Conservation (phyloP, 768 basidiomycete species). For the Kwoniella mangroviensis region DNA sequence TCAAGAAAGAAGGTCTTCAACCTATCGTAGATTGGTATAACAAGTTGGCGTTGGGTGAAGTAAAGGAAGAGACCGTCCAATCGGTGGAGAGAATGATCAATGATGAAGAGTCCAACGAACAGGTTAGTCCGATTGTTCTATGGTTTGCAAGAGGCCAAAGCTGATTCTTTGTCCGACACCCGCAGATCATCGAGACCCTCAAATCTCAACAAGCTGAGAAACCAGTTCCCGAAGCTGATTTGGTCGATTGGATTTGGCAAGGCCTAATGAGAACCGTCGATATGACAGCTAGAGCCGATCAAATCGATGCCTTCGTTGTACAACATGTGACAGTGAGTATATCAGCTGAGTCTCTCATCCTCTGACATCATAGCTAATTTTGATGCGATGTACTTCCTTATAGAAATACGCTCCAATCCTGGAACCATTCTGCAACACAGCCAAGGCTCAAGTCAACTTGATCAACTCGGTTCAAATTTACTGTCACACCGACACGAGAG, state of each 20-base stretch:
- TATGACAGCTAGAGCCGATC: constrained; percentile 86
- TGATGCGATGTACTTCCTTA: background rate
- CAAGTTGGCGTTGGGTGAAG: constrained; percentile 81
- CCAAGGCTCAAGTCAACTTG: constrained; percentile 89
- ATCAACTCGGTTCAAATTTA: constrained; percentile 95
- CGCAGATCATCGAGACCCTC: constrained; percentile 76
- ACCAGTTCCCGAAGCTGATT: constrained; percentile 81
- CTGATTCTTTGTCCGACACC: background rate
- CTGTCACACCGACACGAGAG: constrained; percentile 93
- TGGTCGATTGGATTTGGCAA: constrained; percentile 88
- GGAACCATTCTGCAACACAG: constrained; percentile 83
- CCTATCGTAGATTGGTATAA: constrained; percentile 92
- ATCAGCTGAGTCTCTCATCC: background rate
- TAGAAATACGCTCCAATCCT: constrained; percentile 83
- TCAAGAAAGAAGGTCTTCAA: constrained; percentile 77
- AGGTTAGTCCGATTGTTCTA: constrained; percentile 61
- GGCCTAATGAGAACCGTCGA: constrained; percentile 86
- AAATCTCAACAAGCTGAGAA: constrained; percentile 73
- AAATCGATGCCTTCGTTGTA: constrained; percentile 85
- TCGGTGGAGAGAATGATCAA: constrained; percentile 66
- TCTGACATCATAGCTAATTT: background rate
- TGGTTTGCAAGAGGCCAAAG: constrained; percentile 1
- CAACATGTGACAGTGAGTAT: constrained; percentile 78
- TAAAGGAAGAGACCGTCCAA: constrained; percentile 75
- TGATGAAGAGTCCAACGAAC: constrained; percentile 71